Percentiles rank a stretch among this genome's conserved stretches.
Evolutionary conservation across 805 yeast species (phyloP).

Genomic region (Starmerella bombi): DNA sequence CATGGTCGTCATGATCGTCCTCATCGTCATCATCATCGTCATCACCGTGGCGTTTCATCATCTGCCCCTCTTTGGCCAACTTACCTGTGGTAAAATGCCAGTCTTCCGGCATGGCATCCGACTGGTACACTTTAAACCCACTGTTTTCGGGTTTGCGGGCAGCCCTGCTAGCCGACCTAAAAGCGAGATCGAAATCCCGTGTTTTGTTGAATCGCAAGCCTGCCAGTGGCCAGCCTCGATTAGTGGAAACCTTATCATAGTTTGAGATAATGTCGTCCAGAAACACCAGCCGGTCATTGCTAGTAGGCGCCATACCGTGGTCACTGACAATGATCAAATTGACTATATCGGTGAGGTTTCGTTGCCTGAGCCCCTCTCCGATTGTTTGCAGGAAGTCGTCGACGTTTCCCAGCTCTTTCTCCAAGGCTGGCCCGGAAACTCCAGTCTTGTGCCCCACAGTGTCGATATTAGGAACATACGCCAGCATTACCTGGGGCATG

Average conservation of each 20-base stretch:
- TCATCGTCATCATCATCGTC: not conserved
- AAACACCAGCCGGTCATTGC: slow-evolving; percentile 51
- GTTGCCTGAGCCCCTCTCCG: slow-evolving; percentile 33
- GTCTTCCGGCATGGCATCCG: slow-evolving; percentile 41
- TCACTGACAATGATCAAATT: slow-evolving; percentile 74
- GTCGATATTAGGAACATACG: slow-evolving; percentile 74
- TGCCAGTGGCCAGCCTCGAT: slow-evolving; percentile 77
- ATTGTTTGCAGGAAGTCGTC: slow-evolving; percentile 49
- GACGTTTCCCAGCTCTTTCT: slow-evolving; percentile 44
- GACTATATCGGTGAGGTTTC: slow-evolving; percentile 52
- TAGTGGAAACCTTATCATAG: slow-evolving; percentile 40
- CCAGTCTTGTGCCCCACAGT: slow-evolving; percentile 66
- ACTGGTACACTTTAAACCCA: slow-evolving; percentile 32
- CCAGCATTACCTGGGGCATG: slow-evolving; percentile 65
- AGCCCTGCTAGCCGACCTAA: not conserved
- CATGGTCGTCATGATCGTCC: not conserved
- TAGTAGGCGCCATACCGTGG: slow-evolving; percentile 88
- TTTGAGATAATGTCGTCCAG: slow-evolving; percentile 57
- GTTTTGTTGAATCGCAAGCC: slow-evolving; percentile 51
- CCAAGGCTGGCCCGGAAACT: slow-evolving; percentile 45
- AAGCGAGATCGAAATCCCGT: slow-evolving; percentile 26
- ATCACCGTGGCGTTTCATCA: not conserved
- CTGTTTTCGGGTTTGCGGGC: not conserved
- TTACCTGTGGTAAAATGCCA: slow-evolving; percentile 34
- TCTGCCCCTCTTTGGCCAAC: not conserved